These are phyloP conservation scores for Floccularia luteovirens DNA, from an alignment of 768 basidiomycete species.

Conservation along the genomic window DNA sequence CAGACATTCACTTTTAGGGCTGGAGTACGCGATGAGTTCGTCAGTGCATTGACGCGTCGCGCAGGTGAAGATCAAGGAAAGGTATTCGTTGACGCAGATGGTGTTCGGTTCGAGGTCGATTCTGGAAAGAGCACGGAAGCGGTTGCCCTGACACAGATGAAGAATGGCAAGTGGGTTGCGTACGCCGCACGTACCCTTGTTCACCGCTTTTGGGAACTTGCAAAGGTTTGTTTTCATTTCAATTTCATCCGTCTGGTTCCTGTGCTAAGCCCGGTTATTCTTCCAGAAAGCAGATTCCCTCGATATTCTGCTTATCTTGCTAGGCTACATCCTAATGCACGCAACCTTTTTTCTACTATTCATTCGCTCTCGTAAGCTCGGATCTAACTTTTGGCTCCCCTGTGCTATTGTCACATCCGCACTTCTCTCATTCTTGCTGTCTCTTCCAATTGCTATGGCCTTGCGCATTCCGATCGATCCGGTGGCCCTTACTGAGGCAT, in stretches of 20 bases:
- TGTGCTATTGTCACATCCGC: conserved; percentile 74
- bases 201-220: conserved; percentile 78
- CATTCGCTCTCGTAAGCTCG: conserved; percentile 80
- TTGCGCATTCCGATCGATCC: conserved; percentile 88
- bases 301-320: conserved; percentile 90
- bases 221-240: conserved; percentile 38
- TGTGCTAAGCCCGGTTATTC: conserved; percentile 6
- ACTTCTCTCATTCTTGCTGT: conserved; percentile 76
- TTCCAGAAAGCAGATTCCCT: conserved; percentile 85
- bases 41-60: conserved; percentile 21
- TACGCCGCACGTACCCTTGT: conserved; percentile 76
- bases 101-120: conserved; percentile 47
- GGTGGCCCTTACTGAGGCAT: conserved; percentile 86
- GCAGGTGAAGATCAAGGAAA: conserved; percentile 7
- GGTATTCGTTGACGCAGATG: conserved; percentile 25
- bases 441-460: conserved; percentile 66
- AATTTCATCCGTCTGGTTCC: neutral
- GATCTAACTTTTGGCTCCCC: conserved; percentile 51
- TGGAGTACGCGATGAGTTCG: conserved; percentile 43
- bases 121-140: conserved; percentile 26
- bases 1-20: conserved; percentile 33
- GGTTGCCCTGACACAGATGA: conserved; percentile 57
- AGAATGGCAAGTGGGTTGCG: conserved; percentile 80
- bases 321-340: conserved; percentile 96
- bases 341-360: conserved; percentile 89